These are phyloP conservation scores for Talaromyces ruber DNA, from an alignment of 495 filamentous ascomycete genomes.

Conservation along the genomic window DNA sequence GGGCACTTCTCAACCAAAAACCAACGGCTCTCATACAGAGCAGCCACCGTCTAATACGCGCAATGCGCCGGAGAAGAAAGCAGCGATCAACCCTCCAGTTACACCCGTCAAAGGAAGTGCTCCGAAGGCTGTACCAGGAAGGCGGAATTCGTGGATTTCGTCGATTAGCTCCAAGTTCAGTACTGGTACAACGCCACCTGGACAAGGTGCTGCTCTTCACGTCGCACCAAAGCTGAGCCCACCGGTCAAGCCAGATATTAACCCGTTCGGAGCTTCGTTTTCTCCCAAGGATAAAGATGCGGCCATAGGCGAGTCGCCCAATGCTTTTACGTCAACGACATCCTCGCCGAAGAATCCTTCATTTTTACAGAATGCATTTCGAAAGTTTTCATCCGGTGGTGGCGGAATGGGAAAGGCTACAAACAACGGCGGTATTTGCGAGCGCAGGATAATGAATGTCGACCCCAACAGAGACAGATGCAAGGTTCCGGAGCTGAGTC, in stretches of 20 bases:
- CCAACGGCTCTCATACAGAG: neutral
- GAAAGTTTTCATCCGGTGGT: slow-evolving; percentile 63
- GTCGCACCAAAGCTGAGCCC: slow-evolving; percentile 37
- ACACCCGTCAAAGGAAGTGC: slow-evolving; percentile 19
- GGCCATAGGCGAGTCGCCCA: slow-evolving; percentile 39
- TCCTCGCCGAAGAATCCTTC: slow-evolving; percentile 52
- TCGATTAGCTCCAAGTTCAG: slow-evolving; percentile 91
- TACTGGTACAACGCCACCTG: slow-evolving; percentile 45
- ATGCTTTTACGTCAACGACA: slow-evolving; percentile 57
- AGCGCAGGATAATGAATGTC: slow-evolving; percentile 76
- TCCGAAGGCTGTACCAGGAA: slow-evolving; percentile 26
- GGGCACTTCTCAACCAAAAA: neutral
- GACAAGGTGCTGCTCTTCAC: slow-evolving; percentile 29
- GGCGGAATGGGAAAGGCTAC: slow-evolving; percentile 40
- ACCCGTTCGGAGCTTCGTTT: slow-evolving; percentile 42
- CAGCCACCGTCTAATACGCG: neutral
- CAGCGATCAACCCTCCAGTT: neutral
- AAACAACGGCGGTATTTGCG: slow-evolving; percentile 49
- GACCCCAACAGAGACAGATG: slow-evolving; percentile 73
- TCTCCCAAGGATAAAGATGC: slow-evolving; percentile 51
- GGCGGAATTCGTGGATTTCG: slow-evolving; percentile 83
- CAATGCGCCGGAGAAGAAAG: neutral
- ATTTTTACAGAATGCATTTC: slow-evolving; percentile 73
- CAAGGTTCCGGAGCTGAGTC: slow-evolving; percentile 67
- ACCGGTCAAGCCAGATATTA: slow-evolving; percentile 33